Evolutionary conservation across 2,329 filamentous ascomycete species (phyloP), one percentile per base, ranked within the genome.

Genomic region (Knoxdaviesia capensis): DNA sequence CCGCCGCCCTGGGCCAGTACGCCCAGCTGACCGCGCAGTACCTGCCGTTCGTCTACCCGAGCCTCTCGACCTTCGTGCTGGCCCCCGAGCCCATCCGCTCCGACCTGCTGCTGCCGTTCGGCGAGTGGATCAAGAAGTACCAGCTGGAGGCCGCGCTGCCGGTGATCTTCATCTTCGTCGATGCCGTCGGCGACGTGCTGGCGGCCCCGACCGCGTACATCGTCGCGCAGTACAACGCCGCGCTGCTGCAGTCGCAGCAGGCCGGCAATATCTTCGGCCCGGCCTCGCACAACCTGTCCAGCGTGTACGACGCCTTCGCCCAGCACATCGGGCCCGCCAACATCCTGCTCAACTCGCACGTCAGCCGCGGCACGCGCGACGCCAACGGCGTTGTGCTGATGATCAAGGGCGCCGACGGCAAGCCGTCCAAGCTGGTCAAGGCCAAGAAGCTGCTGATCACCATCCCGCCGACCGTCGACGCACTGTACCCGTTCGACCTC

Each of bases 121-220:
- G 61, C 11, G 56, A 66, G 4, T 69, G 69, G 43, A 54, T 65
- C 8, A 50, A 54, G 33, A 69, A 70, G 50, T 61, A 69, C 50
- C 50, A 55, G n/a, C 51, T 72, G 5, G 50, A 57, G 20, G 60
- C 56, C 30, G 53, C 61, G 3, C 54, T 66, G 1, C 56, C 54
- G 10, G 52, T 56, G 6, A 55, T 66, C 10, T 64, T 58, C 45
- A 59, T 59, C 43, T 56, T 58, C 1, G 57, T 59, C 29, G 57
- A 66, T 40, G 67, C 64, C 3, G 48, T 65, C 2, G 61, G 61
- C 10, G 60, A 68, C 45, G 54, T 66, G 35, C 51, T 63, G 5
- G 53, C 56, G 4, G 47, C 56, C 7, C 56, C 60, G n/a, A 63
- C 63, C 1, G 43, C 71, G 6, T 66, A 66, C 47, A 55, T 66